phyloP scores from a whole-genome alignment of 345 rosid species.

The Murraya paniculata region DNA sequence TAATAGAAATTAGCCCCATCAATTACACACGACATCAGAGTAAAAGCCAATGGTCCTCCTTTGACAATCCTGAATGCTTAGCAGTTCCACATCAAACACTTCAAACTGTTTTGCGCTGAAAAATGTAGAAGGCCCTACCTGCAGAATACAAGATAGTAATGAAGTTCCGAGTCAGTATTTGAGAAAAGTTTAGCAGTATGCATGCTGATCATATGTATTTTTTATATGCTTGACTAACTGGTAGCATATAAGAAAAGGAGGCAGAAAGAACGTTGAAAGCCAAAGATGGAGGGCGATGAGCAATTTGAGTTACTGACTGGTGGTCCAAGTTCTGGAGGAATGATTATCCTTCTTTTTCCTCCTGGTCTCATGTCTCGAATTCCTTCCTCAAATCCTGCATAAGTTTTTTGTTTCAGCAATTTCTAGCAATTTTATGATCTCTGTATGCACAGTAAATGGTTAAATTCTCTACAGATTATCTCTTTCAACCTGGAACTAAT shows the following conservation, averaged over 20 bases:
- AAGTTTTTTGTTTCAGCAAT: slow-evolving; percentile 4
- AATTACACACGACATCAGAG: slow-evolving; percentile 86
- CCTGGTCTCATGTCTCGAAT: slow-evolving; percentile 89
- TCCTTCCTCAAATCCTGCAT: slow-evolving; percentile 91
- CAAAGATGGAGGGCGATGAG: neutral
- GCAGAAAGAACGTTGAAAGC: neutral
- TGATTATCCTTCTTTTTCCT: slow-evolving; percentile 86
- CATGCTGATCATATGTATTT: neutral
- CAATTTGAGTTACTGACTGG: slow-evolving; percentile 55
- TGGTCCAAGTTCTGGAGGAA: slow-evolving; percentile 98
- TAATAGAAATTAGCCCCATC: slow-evolving; percentile 14
- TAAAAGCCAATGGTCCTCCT: slow-evolving; percentile 93
- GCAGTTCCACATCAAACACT: slow-evolving; percentile 88
- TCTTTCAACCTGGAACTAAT: slow-evolving; percentile 73
- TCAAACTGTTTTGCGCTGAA: slow-evolving; percentile 94
- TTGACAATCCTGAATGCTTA: slow-evolving; percentile 64
- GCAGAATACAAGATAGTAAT: slow-evolving; percentile 8
- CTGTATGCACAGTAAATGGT: neutral
- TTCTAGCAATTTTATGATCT: neutral
- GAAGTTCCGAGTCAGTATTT: neutral
- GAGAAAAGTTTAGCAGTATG: neutral
- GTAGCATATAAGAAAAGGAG: neutral
- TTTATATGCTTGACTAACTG: neutral
- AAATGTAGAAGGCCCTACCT: slow-evolving; percentile 98
- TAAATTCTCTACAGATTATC: neutral